phyloP scores from a whole-genome alignment of 331 rosid genomes.

The Quercus phellos region DNA sequence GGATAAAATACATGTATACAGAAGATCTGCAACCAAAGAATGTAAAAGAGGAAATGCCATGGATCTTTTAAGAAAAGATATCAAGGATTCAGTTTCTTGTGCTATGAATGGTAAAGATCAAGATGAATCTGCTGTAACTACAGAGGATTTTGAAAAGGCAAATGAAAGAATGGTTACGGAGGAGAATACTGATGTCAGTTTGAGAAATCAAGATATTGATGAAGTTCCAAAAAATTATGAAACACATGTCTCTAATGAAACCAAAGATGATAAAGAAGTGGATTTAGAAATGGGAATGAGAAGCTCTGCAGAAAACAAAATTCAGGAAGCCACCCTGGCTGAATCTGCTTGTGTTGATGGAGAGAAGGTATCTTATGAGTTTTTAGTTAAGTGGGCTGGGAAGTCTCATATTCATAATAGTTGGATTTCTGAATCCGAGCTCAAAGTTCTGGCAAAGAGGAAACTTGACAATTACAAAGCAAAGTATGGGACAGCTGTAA shows the following conservation, averaged over 20 bases:
- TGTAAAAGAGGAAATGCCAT: conserved; percentile 48
- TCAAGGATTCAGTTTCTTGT: conserved; percentile 39
- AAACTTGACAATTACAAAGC: conserved; percentile 97
- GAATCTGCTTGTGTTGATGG: conserved; percentile 45
- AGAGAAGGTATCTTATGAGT: conserved; percentile 51
- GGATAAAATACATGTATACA: conserved; percentile 65
- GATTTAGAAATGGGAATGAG: conserved; percentile 39
- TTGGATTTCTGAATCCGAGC: conserved; percentile 90
- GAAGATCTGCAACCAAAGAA: conserved; percentile 66
- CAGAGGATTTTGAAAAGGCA: conserved; percentile 44
- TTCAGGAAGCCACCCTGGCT: conserved; percentile 40
- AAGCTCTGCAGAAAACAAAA: conserved; percentile 43
- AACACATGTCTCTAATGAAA: conserved; percentile 36
- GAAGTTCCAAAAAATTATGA: conserved; percentile 46
- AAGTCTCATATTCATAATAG: conserved; percentile 86
- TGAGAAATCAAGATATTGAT: conserved; percentile 34
- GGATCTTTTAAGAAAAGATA: conserved; percentile 35
- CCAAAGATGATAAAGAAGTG: conserved; percentile 34
- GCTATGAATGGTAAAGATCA: conserved; percentile 31
- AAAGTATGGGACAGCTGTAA: conserved; percentile 74
- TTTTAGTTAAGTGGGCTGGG: conserved; percentile 94
- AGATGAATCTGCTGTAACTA: conserved; percentile 43
- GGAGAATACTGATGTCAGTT: conserved; percentile 33
- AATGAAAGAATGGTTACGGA: conserved; percentile 34
- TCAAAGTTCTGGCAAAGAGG: conserved; percentile 90